Percentiles rank a stretch among this genome's conserved stretches.
Conservation (phyloP, 2,329 filamentous ascomycete genomes). For the Beauveria sp. region DNA sequence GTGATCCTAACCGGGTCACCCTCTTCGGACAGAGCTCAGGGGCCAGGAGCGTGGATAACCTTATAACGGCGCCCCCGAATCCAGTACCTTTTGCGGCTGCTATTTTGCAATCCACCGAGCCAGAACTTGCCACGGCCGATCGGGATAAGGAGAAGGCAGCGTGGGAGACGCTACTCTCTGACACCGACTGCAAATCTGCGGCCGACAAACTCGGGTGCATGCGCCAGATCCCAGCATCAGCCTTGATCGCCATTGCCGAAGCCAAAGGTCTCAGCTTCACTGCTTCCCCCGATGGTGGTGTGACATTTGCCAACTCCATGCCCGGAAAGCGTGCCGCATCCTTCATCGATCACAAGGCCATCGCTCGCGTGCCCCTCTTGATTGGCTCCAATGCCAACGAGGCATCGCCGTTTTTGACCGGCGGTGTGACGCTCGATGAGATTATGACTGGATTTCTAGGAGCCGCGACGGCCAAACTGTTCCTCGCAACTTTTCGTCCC, state of each 20-base stretch:
- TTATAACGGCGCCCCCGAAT: conserved; percentile 19
- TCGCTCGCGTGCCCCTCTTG: conserved; percentile 9
- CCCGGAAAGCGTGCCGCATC: conserved; percentile 11
- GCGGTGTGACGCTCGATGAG: background rate
- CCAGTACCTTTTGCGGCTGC: conserved; percentile 22
- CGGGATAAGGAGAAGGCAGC: background rate
- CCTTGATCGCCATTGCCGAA: conserved; percentile 14
- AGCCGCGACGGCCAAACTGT: background rate
- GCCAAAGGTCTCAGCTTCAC: conserved; percentile 15
- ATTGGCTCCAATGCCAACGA: conserved; percentile 10
- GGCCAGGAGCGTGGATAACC: conserved; percentile 41
- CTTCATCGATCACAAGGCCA: background rate
- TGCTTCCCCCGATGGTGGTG: conserved; percentile 16
- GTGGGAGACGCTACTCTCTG: background rate
- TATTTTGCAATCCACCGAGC: conserved; percentile 20
- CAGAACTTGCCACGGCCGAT: background rate
- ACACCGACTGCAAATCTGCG: conserved; percentile 9
- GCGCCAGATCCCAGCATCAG: conserved; percentile 14
- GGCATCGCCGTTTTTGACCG: background rate
- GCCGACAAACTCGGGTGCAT: conserved; percentile 17
- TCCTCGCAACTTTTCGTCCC: background rate
- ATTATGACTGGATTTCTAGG: background rate
- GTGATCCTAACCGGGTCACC: conserved; percentile 52
- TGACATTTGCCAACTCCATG: conserved; percentile 16
- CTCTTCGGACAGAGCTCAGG: conserved; percentile 52